Percentiles rank a stretch among this genome's conserved stretches.
These are phyloP conservation scores for Chaetomidium leptoderma DNA, from an alignment of 495 filamentous ascomycete genomes.

Conservation along the genomic window DNA sequence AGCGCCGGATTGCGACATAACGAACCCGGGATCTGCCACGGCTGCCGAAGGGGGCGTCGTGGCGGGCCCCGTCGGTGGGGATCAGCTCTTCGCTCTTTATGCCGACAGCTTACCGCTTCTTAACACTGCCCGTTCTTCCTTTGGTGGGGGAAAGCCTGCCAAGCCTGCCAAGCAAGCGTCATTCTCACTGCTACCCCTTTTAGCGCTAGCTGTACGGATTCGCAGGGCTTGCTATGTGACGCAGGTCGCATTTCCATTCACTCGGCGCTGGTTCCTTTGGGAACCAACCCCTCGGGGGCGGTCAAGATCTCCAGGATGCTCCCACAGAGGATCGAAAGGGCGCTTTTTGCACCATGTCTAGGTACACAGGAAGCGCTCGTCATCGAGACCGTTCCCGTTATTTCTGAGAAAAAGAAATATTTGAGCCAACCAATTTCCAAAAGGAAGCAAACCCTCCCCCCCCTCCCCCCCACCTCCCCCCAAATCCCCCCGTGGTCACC, in stretches of 20 bases:
- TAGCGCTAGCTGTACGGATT: conserved; percentile 22
- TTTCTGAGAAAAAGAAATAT: conserved; percentile 2
- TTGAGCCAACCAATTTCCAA: conserved; percentile 26
- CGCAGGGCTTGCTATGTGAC: conserved; percentile 26
- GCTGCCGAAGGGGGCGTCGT: neutral
- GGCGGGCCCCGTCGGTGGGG: neutral
- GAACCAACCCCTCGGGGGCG: neutral
- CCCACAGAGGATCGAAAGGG: neutral
- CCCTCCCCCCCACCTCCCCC: conserved; percentile 1
- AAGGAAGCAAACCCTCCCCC: conserved; percentile 16
- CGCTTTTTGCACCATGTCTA: neutral
- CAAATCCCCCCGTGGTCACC: conserved; percentile 25
- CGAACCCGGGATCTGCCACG: neutral
- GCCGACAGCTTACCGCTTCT: neutral
- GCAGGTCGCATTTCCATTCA: conserved; percentile 25
- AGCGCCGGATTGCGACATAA: neutral
- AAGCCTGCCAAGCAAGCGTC: conserved; percentile 8
- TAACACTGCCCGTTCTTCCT: no score
- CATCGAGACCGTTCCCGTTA: conserved; percentile 16
- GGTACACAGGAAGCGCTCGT: neutral
- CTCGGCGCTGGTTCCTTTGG: conserved; percentile 26
- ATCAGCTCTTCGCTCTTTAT: neutral
- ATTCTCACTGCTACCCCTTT: conserved; percentile 20
- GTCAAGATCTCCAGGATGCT: neutral
- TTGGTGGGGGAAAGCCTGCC: neutral